Evolutionary conservation across 2,329 filamentous ascomycete species (phyloP).

Genomic region (Lojkania enalia): DNA sequence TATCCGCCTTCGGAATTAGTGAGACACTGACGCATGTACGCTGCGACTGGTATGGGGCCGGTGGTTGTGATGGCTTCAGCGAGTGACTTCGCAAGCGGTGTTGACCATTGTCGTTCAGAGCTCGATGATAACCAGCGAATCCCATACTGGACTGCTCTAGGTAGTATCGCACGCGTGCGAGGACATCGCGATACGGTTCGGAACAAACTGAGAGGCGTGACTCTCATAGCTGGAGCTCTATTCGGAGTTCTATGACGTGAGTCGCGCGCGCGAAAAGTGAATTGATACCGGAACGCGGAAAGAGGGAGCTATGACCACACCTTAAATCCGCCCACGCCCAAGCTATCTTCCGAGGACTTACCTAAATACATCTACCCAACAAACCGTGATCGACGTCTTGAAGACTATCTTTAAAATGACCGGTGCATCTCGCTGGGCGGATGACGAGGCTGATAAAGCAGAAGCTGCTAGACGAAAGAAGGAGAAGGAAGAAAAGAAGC

Average conservation of each 20-base stretch:
- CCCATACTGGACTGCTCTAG: constrained; percentile 16
- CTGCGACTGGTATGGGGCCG: constrained; percentile 86
- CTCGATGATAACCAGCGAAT: constrained; percentile 47
- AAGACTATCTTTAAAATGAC: constrained; percentile 41
- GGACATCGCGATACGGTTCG: constrained; percentile 26
- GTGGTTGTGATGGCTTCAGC: constrained; percentile 85
- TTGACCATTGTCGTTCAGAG: constrained; percentile 73
- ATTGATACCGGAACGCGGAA: constrained; percentile 32
- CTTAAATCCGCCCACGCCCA: constrained; percentile 18
- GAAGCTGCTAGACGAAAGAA: constrained; percentile 71
- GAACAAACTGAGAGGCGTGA: constrained; percentile 29
- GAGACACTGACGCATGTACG: constrained; percentile 98
- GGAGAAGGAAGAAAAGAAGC: constrained; percentile 89
- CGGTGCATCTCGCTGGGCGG: constrained; percentile 80
- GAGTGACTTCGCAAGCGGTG: constrained; percentile 84
- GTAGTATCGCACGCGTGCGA: constrained; percentile 10
- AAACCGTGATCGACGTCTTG: too few relatives aligned
- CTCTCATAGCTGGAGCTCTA: constrained; percentile 34
- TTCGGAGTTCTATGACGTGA: constrained; percentile 39
- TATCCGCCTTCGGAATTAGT: constrained; percentile 90
- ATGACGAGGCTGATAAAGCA: constrained; percentile 78
- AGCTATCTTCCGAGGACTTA: not conserved
- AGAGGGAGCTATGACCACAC: constrained; percentile 42
- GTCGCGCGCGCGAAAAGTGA: constrained; percentile 26
- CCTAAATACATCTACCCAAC: not conserved